Evolutionary conservation across 2,329 filamentous ascomycete species (phyloP).

Genomic region (Coniochaeta prunicola): DNA sequence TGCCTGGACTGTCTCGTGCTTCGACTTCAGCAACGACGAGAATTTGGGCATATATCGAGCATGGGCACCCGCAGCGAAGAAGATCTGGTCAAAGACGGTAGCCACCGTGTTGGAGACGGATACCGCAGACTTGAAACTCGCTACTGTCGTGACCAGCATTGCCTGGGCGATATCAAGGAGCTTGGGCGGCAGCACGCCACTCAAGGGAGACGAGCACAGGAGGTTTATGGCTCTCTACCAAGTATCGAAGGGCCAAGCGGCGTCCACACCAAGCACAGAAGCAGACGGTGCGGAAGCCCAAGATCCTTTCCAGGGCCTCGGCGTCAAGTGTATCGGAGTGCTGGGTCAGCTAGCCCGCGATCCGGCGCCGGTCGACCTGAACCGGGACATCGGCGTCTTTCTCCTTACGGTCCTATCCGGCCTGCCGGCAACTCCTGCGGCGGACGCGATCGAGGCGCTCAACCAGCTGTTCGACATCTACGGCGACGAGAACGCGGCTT

Average conservation of each 20-base stretch:
- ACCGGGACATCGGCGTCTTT: slow-evolving; percentile 58
- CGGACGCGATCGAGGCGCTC: slow-evolving; percentile 55
- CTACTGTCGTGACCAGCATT: slow-evolving; percentile 56
- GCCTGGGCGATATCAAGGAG: slow-evolving; percentile 58
- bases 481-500: slow-evolving; percentile 49
- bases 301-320: slow-evolving; percentile 55
- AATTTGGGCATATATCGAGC: slow-evolving; percentile 43
- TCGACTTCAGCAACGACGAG: slow-evolving; percentile 49
- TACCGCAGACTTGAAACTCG: slow-evolving; percentile 54
- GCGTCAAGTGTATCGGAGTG: slow-evolving; percentile 61
- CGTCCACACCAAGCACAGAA: slow-evolving; percentile 12
- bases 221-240: slow-evolving; percentile 61
- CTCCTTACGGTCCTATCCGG: slow-evolving; percentile 46
- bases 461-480: slow-evolving; percentile 64
- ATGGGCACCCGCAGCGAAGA: slow-evolving; percentile 46
- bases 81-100: slow-evolving; percentile 52
- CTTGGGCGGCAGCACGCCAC: slow-evolving; percentile 39
- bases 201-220: slow-evolving; percentile 46
- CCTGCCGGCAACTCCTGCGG: slow-evolving; percentile 44
- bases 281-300: slow-evolving; percentile 20
- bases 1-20: slow-evolving; percentile 56
- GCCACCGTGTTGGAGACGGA: slow-evolving; percentile 51
- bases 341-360: slow-evolving; percentile 55
- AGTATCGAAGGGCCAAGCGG: slow-evolving; percentile 36
- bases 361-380: slow-evolving; percentile 44